Percentiles rank a stretch among this genome's conserved stretches.
These are phyloP conservation scores for Melanopsichium pennsylvanicum DNA, from an alignment of 1,284 basidiomycete species.

Conservation along the genomic window DNA sequence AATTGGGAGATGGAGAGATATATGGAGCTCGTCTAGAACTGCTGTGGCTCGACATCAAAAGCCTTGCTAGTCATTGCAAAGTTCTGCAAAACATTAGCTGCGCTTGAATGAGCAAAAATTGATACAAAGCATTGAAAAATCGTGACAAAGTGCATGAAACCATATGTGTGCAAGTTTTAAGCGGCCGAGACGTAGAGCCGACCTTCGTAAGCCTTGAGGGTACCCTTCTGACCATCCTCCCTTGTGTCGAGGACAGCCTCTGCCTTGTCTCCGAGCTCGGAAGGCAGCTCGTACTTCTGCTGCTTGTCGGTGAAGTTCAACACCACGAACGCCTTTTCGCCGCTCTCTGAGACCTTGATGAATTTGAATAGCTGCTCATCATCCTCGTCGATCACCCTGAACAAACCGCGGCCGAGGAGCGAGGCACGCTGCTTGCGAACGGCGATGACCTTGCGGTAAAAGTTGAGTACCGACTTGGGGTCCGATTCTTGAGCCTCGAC, in stretches of 20 bases:
- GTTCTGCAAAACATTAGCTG: too few species aligned
- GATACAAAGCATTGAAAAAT: too few species aligned
- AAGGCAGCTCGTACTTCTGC: slow-evolving; percentile 31
- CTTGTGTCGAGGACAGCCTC: slow-evolving; percentile 23
- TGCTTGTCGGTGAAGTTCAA: slow-evolving; percentile 45
- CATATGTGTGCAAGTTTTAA: too few species aligned
- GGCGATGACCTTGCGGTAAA: slow-evolving; percentile 72
- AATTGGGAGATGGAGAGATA: slow-evolving; percentile 83
- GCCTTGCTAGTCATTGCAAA: too few species aligned
- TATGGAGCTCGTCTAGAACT: slow-evolving; percentile 40
- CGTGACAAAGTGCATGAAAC: too few species aligned
- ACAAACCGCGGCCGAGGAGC: slow-evolving; percentile 72
- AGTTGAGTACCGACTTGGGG: slow-evolving; percentile 70
- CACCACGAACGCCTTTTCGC: slow-evolving; percentile 43
- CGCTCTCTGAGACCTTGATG: slow-evolving; percentile 68
- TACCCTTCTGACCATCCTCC: slow-evolving; percentile 10
- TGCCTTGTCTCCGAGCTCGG: slow-evolving; percentile 7
- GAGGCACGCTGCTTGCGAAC: slow-evolving; percentile 71
- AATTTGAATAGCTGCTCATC: slow-evolving; percentile 73
- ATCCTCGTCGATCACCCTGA: slow-evolving; percentile 68
- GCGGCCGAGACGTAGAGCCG: slow-evolving; percentile 30
- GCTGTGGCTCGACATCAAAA: not conserved
- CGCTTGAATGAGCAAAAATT: too few species aligned
- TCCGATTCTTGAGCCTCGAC: slow-evolving; percentile 70
- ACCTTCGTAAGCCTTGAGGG: slow-evolving; percentile 30